Conservation (phyloP, 352 stramenopile genomes). For the Nothophytophthora sp. region DNA sequence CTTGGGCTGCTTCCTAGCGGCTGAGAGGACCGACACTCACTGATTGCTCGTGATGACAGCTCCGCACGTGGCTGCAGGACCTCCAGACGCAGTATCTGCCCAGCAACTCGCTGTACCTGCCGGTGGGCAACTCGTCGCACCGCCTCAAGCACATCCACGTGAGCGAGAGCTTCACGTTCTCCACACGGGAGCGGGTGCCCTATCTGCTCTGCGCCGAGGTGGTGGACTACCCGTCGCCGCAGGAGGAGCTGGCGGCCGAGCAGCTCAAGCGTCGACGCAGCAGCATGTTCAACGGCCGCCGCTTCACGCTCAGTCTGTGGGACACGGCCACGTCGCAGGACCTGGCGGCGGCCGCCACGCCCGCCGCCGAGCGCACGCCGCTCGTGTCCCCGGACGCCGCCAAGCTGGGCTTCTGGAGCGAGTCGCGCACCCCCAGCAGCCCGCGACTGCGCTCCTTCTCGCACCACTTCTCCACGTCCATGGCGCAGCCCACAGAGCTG, state of each 20-base stretch:
- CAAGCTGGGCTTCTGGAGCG: conserved; percentile 83
- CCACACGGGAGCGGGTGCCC: conserved; percentile 77
- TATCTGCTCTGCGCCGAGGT: conserved; percentile 80
- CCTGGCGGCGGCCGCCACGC: conserved; percentile 17
- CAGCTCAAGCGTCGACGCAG: conserved; percentile 39
- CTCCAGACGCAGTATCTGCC: conserved; percentile 70
- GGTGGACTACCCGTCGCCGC: conserved; percentile 59
- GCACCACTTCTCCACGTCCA: conserved; percentile 73
- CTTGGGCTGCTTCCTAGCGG: not conserved
- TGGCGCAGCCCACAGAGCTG: conserved; percentile 63
- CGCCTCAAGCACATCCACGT: conserved; percentile 79
- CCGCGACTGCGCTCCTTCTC: conserved; percentile 72
- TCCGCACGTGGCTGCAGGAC: conserved; percentile 68
- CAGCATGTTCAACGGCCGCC: conserved; percentile 53
- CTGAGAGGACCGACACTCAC: not conserved
- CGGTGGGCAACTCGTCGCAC: conserved; percentile 76
- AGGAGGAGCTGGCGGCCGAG: conserved; percentile 15
- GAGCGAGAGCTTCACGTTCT: conserved; percentile 84
- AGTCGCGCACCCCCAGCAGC: conserved; percentile 57
- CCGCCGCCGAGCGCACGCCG: conserved; percentile 38
- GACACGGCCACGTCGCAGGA: conserved; percentile 50
- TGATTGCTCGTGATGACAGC: conserved; percentile 21
- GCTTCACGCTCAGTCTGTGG: conserved; percentile 70
- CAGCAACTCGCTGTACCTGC: conserved; percentile 79
- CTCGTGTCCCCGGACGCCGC: conserved; percentile 59